Base-by-base conservation (phyloP, 1,284 basidiomycete genomes). In the Hymenochaete sp. region DNA sequence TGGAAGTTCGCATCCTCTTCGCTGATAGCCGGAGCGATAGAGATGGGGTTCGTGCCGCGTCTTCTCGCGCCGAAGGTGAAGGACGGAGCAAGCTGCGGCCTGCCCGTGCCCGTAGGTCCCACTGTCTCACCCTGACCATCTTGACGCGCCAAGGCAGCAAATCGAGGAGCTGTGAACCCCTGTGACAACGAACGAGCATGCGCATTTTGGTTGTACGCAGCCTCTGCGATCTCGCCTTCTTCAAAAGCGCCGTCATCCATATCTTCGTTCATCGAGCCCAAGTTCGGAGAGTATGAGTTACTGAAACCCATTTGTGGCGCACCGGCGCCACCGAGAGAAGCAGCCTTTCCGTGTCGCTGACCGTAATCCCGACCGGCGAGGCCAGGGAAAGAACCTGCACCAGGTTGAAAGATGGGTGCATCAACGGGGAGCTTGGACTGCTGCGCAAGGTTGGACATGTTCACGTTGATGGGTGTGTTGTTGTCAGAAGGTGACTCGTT, bases 61-160 rank as follows among this genome's bases (percentile, higher is more conserved):
- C 68, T 66, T 51, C 79, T 75, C 40, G 78, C 77, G 42, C 90
- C 91, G 61, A 93, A 93, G 69, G 84, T 88, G 65, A 93, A 93
- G 32, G 73, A 71, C 9, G 90, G 91, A 13, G 89, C 89, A 43
- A 95, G 77, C 59, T 93, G 89, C 25, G 90, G 90, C 48, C 90
- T 79, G 32, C n/a, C n/a, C n/a, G n/a, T n/a, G 32, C 89, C 86
- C 25, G 82, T 77, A 3, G 85, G 81, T n/a, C 86, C 84, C 32
- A 85, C 51, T 25, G 66, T 42, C 47, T 88, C 83, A 49, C 78
- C 73, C 44, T 86, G 78, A n/a, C 32, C 21, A 56, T 87, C 81
- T 53, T 69, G 62, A 57, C 86, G 83, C 10, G 82, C 86, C 45
- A 92, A 70, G 31, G 87, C 87, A 25, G 82, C 86, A 61, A 93